These are phyloP conservation scores for Tothia fuscella DNA, from an alignment of 2,329 filamentous ascomycete genomes.

Conservation along the genomic window DNA sequence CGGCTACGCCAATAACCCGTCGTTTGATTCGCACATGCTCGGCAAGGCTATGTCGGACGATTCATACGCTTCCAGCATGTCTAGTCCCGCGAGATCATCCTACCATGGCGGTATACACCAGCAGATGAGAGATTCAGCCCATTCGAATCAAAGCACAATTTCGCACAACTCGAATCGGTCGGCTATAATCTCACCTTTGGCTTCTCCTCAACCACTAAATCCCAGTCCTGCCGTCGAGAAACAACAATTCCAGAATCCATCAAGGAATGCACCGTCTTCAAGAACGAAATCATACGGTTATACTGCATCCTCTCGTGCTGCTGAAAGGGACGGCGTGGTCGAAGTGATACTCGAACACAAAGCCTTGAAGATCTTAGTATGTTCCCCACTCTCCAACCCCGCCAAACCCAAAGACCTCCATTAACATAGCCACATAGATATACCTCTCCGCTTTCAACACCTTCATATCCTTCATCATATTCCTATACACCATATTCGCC, in stretches of 20 bases:
- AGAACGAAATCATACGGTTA: not conserved
- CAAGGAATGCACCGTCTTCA: not conserved
- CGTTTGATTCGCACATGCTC: conserved; percentile 1
- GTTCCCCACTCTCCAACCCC: not conserved
- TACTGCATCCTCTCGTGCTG: not conserved
- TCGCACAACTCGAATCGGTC: not conserved
- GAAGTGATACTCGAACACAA: not conserved
- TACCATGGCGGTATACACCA: not conserved
- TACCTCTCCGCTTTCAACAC: conserved; percentile 41
- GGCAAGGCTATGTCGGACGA: not conserved
- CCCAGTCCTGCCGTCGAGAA: not conserved
- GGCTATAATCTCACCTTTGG: not conserved
- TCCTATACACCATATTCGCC: conserved; percentile 39
- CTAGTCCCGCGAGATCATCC: conserved; percentile 2
- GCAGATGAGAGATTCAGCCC: not conserved
- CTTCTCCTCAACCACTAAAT: too few relatives aligned
- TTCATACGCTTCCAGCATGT: not conserved
- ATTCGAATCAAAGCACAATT: not conserved
- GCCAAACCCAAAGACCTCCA: not conserved
- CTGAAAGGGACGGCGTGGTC: not conserved
- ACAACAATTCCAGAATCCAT: not conserved
- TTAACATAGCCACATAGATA: not conserved
- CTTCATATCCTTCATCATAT: conserved; percentile 40
- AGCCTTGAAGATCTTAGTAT: conserved; percentile 1
- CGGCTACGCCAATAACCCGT: not conserved